These are phyloP conservation scores for Magnusiomyces suaveolens DNA, from an alignment of 1,139 yeast genomes.

Conservation along the genomic window DNA sequence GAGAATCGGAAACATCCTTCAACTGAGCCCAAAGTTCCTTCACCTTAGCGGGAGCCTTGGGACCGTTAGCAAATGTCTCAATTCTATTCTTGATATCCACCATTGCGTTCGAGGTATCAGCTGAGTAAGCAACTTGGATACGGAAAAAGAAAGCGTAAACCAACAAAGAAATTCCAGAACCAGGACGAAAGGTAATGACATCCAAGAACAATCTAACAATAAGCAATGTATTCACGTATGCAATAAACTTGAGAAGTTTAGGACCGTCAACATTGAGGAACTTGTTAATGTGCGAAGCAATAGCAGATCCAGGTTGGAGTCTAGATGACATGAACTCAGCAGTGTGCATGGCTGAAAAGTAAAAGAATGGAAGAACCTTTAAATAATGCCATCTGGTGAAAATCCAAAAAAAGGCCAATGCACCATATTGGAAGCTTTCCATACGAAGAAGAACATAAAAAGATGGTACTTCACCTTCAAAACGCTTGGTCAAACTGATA, in stretches of 20 bases:
- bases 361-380: slow-evolving; percentile 53
- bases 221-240: slow-evolving; percentile 55
- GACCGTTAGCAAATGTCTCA: slow-evolving; percentile 49
- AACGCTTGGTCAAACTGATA: slow-evolving; percentile 51
- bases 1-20: slow-evolving; percentile 34
- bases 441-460: slow-evolving; percentile 38
- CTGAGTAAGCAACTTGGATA: slow-evolving; percentile 63
- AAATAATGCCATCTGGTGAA: slow-evolving; percentile 42
- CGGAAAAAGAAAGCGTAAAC: slow-evolving; percentile 57
- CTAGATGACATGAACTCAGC: slow-evolving; percentile 50
- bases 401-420: slow-evolving; percentile 49
- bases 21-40: slow-evolving; percentile 50
- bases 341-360: slow-evolving; percentile 63
- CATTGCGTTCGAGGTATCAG: slow-evolving; percentile 56
- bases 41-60: slow-evolving; percentile 47
- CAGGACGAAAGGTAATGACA: slow-evolving; percentile 50
- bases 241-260: slow-evolving; percentile 53
- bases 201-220: slow-evolving; percentile 41
- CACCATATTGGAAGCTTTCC: slow-evolving; percentile 54
- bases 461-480: slow-evolving; percentile 29
- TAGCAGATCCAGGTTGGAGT: slow-evolving; percentile 49
- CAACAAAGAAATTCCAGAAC: slow-evolving; percentile 54
- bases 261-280: slow-evolving; percentile 50
- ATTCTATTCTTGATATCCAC: slow-evolving; percentile 51
- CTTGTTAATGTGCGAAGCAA: slow-evolving; percentile 34